A percentile compares a stretch with the other conserved stretches of the same genome.
Conservation (phyloP, 345 rosid genomes). For the Eucalyptus sp. region DNA sequence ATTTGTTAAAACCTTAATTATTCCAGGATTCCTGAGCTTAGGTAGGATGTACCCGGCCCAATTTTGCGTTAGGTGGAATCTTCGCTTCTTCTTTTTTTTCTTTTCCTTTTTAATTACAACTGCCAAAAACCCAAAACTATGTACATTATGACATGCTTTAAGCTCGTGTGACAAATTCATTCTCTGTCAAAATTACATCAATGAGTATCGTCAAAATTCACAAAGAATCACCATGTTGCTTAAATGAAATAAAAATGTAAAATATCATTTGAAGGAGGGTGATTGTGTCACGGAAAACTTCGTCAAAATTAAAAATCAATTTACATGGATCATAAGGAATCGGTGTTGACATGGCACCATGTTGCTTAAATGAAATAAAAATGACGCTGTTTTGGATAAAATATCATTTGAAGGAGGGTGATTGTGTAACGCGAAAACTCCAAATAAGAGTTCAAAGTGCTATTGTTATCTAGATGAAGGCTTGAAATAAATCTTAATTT, state of each 20-base stretch:
- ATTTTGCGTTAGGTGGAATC: not conserved
- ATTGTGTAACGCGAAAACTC: not conserved
- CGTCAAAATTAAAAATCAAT: not conserved
- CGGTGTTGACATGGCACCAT: too few relatives aligned
- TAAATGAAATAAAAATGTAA: too few relatives aligned
- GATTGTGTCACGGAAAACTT: not conserved
- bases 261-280: too few relatives aligned
- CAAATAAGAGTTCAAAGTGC: fast-evolving
- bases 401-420: too few relatives aligned
- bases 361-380: too few relatives aligned
- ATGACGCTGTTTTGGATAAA: too few relatives aligned
- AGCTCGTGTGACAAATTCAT: too few relatives aligned
- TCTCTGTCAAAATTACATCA: not conserved
- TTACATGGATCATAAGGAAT: too few relatives aligned
- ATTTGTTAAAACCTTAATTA: not conserved
- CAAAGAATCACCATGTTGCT: fast-evolving
- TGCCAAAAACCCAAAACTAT: not conserved
- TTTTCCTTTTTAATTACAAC: too few relatives aligned
- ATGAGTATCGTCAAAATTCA: not conserved
- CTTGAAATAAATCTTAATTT: too few relatives aligned
- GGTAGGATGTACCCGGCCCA: not conserved
- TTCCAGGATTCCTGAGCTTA: not conserved
- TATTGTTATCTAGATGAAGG: fast-evolving
- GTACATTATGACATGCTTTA: too few relatives aligned
- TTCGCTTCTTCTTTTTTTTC: not conserved